These are phyloP conservation scores for Aspergillus pseudoterreus DNA, from an alignment of 2,329 filamentous ascomycete genomes.

Conservation along the genomic window DNA sequence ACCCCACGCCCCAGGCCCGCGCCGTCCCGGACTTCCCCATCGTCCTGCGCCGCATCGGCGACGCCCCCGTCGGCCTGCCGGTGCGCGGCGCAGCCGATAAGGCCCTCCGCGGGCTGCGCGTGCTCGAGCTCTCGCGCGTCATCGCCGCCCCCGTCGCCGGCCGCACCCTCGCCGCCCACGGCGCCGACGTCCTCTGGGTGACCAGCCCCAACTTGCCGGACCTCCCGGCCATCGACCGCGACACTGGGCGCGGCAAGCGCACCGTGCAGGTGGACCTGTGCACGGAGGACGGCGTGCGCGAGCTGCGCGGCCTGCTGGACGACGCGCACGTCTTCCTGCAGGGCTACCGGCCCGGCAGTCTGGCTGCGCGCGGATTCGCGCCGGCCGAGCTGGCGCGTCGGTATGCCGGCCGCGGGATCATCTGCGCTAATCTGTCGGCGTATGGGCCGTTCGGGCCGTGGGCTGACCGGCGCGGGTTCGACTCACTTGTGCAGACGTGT, in stretches of 20 bases:
- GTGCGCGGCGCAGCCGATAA: conserved; percentile 16
- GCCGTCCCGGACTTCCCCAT: conserved; percentile 49
- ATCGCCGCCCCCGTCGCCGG: conserved; percentile 38
- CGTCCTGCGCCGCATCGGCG: conserved; percentile 33
- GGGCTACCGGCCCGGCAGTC: conserved; percentile 47
- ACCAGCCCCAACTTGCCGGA: conserved; percentile 34
- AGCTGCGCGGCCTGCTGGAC: conserved; percentile 28
- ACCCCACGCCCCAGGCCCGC: conserved; percentile 45
- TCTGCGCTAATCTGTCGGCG: conserved; percentile 52
- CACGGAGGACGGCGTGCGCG: conserved; percentile 16
- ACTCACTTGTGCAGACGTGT: conserved; percentile 55
- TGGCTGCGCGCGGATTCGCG: conserved; percentile 44
- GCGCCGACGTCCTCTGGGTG: conserved; percentile 41
- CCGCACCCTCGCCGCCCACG: conserved; percentile 37
- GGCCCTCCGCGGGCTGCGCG: conserved; percentile 40
- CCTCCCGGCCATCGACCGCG: conserved; percentile 33
- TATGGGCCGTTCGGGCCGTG: conserved; percentile 51
- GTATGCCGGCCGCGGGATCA: conserved; percentile 40
- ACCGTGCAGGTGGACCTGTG: conserved; percentile 36
- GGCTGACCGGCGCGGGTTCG: conserved; percentile 49
- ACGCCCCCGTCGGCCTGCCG: conserved; percentile 7
- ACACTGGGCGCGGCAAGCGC: conserved; percentile 36
- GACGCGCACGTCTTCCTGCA: conserved; percentile 44
- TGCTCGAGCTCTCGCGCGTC: conserved; percentile 37
- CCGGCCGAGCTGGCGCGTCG: conserved; percentile 33